phyloP scores from a whole-genome alignment of 768 basidiomycete genomes.

The Lactarius hengduanensis region DNA sequence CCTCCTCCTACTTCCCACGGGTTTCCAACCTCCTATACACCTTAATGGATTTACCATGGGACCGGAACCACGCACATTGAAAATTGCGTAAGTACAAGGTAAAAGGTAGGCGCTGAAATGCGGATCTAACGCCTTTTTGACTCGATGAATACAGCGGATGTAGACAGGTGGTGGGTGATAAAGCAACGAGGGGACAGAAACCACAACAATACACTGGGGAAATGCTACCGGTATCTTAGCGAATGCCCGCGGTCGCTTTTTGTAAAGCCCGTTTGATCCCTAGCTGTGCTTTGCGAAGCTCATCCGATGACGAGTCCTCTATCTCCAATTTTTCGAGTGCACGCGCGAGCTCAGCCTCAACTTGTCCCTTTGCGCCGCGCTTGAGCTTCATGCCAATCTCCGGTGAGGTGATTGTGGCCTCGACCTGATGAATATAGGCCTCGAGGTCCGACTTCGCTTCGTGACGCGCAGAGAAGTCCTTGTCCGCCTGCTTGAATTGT shows the following conservation, averaged over 20 bases:
- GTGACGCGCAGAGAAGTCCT: constrained; percentile 97
- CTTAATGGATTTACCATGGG: not conserved
- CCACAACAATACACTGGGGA: not conserved
- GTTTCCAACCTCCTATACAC: not conserved
- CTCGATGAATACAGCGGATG: constrained; percentile 22
- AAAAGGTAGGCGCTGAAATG: not conserved
- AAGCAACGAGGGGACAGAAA: constrained; percentile 23
- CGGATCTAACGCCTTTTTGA: constrained; percentile 16
- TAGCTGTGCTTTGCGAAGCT: constrained; percentile 94
- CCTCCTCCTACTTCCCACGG: not conserved
- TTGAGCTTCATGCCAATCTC: constrained; percentile 99
- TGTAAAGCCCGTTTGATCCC: constrained; percentile 95
- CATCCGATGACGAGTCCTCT: constrained; percentile 90
- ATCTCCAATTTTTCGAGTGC: constrained; percentile 99
- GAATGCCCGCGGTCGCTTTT: constrained; percentile 92
- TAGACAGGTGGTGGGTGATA: constrained; percentile 26
- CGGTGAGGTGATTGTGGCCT: constrained; percentile 92
- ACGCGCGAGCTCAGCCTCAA: constrained; percentile 96
- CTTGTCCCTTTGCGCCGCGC: constrained; percentile 90
- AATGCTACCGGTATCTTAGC: constrained; percentile 44
- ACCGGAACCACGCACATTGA: not conserved
- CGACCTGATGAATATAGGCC: constrained; percentile 95
- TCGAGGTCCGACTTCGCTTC: constrained; percentile 99
- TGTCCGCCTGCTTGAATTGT: constrained; percentile 94
- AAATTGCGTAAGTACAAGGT: constrained; percentile 3